Evolutionary conservation across 495 filamentous ascomycete genomes (phyloP), one percentile per base, ranked within the genome.

Genomic region (Choiromyces venosus): DNA sequence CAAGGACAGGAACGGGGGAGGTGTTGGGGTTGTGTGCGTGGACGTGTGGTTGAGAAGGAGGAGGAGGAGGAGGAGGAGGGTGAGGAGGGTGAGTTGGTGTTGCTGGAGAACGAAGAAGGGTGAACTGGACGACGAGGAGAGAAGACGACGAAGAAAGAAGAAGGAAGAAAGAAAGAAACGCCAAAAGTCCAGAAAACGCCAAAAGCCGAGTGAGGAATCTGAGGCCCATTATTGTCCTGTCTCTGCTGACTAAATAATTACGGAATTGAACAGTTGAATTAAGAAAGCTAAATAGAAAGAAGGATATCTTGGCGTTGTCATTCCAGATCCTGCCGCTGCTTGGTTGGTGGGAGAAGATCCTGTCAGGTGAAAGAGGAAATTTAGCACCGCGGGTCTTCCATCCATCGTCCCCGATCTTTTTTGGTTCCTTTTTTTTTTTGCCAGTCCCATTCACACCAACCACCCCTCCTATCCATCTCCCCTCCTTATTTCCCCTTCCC

Each of bases 101-200:
- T 66, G 40, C 65, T 71, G 37, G 36, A 66, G 52, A 16, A 61
- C 25, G 52, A 56, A 25, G 46, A 64, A 65, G 40, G 70, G 65
- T 83, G 71, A 71, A 74, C 74, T 71, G 65, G 72, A 69, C 66
- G 75, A 72, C 73, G 65, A 75, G 72, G 68, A 77, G 68, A 73
- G 77, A 83, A 81, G 73, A 73, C 75, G 72, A 78, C 40, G 71
- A 77, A 75, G 69, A 83, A 83, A 79, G 83, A 83, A 81, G 78
- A 25, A 81, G 79, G 82, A 81, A 83, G 82, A 84, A 83, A 83
- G 84, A 85, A 82, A 80, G 81, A 81, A 84, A 76, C 70, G 38
- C 80, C 72, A 79, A 73, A 79, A 73, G 71, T 79, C 81, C 36
- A 76, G n/a, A 78, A 74, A 75, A 69, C 71, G 69, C 64, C 66